Conservation (phyloP, 768 basidiomycete species). For the Clavulina sp. region DNA sequence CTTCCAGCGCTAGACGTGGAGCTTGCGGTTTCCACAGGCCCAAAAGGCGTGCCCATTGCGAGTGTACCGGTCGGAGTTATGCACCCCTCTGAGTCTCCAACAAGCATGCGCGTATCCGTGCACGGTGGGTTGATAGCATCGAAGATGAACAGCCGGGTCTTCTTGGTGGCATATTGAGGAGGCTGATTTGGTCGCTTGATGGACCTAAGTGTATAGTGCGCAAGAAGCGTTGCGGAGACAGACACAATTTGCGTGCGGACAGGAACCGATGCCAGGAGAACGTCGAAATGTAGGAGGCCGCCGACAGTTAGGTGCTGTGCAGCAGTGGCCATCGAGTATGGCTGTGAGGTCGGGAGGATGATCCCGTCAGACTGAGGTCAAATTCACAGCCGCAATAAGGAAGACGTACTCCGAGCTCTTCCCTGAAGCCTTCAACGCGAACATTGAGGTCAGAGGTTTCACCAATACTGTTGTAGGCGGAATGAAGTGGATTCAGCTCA, state of each 20-base stretch:
- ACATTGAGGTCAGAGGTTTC: slow-evolving; percentile 10
- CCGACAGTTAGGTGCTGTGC: slow-evolving; percentile 11
- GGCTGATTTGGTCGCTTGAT: neutral
- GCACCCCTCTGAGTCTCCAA: neutral
- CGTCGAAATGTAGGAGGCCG: neutral
- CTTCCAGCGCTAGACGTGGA: too few species aligned
- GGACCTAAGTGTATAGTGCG: neutral
- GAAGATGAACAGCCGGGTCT: neutral
- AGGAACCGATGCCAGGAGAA: slow-evolving; percentile 5
- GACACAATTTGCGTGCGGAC: neutral
- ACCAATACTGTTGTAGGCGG: too few species aligned
- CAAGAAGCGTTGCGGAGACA: neutral
- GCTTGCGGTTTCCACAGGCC: too few species aligned
- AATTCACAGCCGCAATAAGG: too few species aligned
- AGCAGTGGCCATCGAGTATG: slow-evolving; percentile 11
- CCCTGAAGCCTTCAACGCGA: neutral
- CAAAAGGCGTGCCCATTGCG: too few species aligned
- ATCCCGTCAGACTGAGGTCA: too few species aligned
- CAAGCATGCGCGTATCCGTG: neutral
- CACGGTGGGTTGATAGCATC: neutral
- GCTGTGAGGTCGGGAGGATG: neutral
- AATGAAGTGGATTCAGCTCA: slow-evolving; percentile 1
- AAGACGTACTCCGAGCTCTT: neutral
- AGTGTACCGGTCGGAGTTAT: too few species aligned
- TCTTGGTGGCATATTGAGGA: neutral